Percentiles rank a stretch among this genome's conserved stretches.
Evolutionary conservation across 2,329 filamentous ascomycete genomes (phyloP).

Genomic region (Ceratocystis destructans): DNA sequence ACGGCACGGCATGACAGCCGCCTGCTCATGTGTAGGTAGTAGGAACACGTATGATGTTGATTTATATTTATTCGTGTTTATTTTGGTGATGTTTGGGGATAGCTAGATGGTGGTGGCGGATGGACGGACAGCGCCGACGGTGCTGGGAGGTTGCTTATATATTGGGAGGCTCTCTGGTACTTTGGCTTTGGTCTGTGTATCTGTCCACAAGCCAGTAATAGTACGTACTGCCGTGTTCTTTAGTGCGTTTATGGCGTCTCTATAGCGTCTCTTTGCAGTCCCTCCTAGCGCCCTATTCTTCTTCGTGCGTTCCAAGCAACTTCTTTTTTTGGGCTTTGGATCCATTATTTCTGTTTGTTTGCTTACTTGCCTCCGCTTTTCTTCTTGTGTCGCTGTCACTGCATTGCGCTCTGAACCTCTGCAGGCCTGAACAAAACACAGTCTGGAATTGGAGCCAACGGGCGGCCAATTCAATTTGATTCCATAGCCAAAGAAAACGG

Average conservation of each 20-base stretch:
- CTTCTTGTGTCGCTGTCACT: background rate
- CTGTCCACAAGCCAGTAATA: background rate
- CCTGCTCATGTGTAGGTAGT: background rate
- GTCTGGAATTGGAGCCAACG: background rate
- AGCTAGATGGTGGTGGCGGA: too few species aligned
- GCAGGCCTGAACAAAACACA: background rate
- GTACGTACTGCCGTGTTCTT: background rate
- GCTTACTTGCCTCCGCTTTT: background rate
- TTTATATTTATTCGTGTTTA: background rate
- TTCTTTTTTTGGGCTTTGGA: background rate
- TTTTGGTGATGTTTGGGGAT: background rate
- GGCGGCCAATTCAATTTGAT: slow-evolving; percentile 5
- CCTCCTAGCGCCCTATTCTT: background rate
- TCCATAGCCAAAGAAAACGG: background rate
- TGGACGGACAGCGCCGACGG: too few species aligned
- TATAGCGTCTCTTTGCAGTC: background rate
- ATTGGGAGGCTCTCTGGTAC: too few species aligned
- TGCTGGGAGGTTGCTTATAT: too few species aligned
- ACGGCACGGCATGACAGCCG: background rate
- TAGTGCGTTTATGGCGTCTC: background rate
- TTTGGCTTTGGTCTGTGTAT: too few species aligned
- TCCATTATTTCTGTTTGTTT: background rate
- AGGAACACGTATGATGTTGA: background rate
- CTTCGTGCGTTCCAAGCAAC: background rate
- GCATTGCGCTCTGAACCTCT: background rate